Evolutionary conservation across 1,284 basidiomycete species (phyloP), one percentile per base, ranked within the genome.

Genomic region (Cerioporus squamosus): DNA sequence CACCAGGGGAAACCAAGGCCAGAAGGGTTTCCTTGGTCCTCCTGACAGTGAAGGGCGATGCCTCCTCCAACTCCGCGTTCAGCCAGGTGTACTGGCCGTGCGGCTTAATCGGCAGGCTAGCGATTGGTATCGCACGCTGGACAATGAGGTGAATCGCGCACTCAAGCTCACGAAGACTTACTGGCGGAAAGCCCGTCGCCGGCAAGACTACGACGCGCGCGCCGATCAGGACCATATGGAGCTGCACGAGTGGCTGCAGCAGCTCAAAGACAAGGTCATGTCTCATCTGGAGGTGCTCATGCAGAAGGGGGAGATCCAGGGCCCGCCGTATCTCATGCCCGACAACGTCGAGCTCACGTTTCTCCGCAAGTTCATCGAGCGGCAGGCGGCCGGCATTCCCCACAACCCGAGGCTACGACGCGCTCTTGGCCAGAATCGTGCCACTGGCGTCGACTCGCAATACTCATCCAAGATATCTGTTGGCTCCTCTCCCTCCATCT

Each of bases 201-300:
- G 89, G 59, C 89, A 91, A 74, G 90, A 91, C 74, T 91, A 91
- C 75, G 88, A 91, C 68, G 83, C 87, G 50, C 83, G 87, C 51
- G 90, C 89, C 1, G 89, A 91, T 77, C 90, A 91, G 71, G 90
- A 91, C 69, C 89, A 91, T 67, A 91, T 91, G 90, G 89, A 91
- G 69, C 75, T 91, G 23, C 90, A 91, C 66, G 89, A 91, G 70
- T 91, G 89, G 89, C 76, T 91, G 1, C 89, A 91, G 68, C 89
- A 91, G 72, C 78, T 91, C 64, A 91, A 91, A 72, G 89, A 91
- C 74, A 91, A 91, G 73, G 90, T 87, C 51, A 91, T 91, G 90
- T 88, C 88, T 45, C 89, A 91, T 72, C 79, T 91, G 45, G 89
- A 91, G 69, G 77, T 91, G 2, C 83, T 92, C 64, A 91, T 91